Base-by-base conservation (phyloP, 2,329 filamentous ascomycete genomes). In the Colletotrichum phormii region DNA sequence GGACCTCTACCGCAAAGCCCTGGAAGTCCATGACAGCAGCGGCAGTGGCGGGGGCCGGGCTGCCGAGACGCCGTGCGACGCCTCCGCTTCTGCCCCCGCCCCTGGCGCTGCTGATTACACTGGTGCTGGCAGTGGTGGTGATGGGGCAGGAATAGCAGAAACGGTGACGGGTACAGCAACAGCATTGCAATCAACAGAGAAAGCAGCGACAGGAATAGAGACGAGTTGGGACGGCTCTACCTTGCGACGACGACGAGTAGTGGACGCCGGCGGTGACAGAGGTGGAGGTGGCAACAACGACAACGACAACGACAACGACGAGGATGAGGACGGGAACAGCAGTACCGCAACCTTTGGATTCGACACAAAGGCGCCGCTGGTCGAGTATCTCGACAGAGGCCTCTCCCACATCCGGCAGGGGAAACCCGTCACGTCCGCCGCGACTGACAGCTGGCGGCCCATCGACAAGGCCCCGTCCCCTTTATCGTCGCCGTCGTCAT, bases 351-450 rank as follows among this genome's bases (percentile, higher is more conserved):
- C 60, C 24, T 71, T 51, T 60, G 29, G 11, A 54, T 84, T 85
- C 75, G 83, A 84, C 35, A 78, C 83, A 18, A 86, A 86, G 75
- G 85, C 84, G 8, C 83, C 85, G 53, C 83, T 87, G 78, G 82
- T 88, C n/a, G 82, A 83, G 65, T 85, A 86, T 72, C 83, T 89
- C 37, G 84, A 86, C 67, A 81, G 84, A 62, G 85, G 85, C 8
- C 78, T 87, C 26, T 80, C 79, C n/a, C 85, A 85, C 77, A 83
- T 87, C 76, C 82, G 84, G 58, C 80, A 80, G 61, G 78, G 76
- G 63, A 35, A 61, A 61, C 64, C 37, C 29, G 49, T 54, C 26
- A 42, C 24, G 18, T 22, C 35, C n/a, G 29, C 57, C 29, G 24
- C 49, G 53, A 13, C 12, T 68, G 22, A n/a, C 31, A 22, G 31